Evolutionary conservation across 257 asterid species (phyloP).

Genomic region (Capsicum pubescens): DNA sequence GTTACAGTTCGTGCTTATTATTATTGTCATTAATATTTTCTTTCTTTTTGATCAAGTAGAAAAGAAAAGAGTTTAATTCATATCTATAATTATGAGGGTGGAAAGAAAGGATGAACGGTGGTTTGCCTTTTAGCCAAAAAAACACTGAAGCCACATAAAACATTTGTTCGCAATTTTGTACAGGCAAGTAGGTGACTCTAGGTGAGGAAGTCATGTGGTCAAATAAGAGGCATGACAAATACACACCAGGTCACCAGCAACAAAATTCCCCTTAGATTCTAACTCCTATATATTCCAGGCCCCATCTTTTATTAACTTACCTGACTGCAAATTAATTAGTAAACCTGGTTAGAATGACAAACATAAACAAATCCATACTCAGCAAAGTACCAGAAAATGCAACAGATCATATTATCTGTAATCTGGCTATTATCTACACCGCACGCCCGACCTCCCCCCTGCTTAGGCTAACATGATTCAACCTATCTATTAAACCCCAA

Average conservation of each 20-base stretch:
- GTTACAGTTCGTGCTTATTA: neutral
- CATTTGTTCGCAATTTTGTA: slow-evolving; percentile 11
- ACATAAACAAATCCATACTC: neutral
- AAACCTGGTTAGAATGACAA: neutral
- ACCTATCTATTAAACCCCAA: slow-evolving; percentile 1
- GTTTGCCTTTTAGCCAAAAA: neutral
- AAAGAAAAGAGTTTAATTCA: neutral
- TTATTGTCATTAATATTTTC: neutral
- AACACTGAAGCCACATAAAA: slow-evolving; percentile 5
- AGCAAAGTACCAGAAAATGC: neutral
- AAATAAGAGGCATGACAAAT: neutral
- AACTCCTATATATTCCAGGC: neutral
- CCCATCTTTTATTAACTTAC: neutral
- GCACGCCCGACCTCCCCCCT: neutral
- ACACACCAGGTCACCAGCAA: neutral
- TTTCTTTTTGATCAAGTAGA: neutral
- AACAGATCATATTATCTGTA: neutral
- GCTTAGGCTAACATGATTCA: neutral
- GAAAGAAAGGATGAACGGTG: neutral
- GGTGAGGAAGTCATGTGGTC: neutral
- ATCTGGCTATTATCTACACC: neutral
- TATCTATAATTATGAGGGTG: neutral
- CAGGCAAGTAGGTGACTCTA: neutral
- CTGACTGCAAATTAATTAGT: neutral
- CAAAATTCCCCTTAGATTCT: neutral